Base-by-base conservation (phyloP, 2,329 filamentous ascomycete genomes). In the Talaromyces marneffei region DNA sequence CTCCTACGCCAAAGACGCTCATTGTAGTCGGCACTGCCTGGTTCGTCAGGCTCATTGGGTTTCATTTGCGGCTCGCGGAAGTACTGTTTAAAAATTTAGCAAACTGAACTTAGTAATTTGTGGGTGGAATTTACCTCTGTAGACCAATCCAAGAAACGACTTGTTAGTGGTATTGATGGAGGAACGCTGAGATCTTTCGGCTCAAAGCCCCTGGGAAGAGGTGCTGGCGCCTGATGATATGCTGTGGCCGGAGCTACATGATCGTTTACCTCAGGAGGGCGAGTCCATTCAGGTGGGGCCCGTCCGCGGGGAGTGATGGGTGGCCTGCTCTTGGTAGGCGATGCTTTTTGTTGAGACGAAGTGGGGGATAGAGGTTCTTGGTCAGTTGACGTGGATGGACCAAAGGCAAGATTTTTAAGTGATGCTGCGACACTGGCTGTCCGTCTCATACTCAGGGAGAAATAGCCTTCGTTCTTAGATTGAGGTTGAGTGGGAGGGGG, bases 41-140 rank as follows among this genome's bases (percentile, higher is more conserved):
- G 94, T 71, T 99, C 94, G 68, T 99, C 94, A 25, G 92, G 90
- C 73, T 99, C 94, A 62, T 90, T 92, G 2, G 91, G 88, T 72
- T 94, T 95, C 94, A 99, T 97, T 75, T 99, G 94, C 33, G 94
- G 94, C 74, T 97, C 92, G 31, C 92, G 90, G 82, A 97, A 99
- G 74, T 99, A 97, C 74, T 87, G 64, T 31, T 42, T 61, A 25
- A 68, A 56, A 18, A 27, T 14, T 54, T 18, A 55, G 35, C 29
- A 14, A 39, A 7, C 52, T 7, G 62, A 44, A 40, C 27, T 63
- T 46, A 58, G 59, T 39, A 60, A 55, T 57, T 31, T 3, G 6
- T 16, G 66, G 55, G 60, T 65, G 52, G 65, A 62, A 70, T n/a
- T 71, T 77, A 80, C 79, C 74, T 93, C 93, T 48, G 94, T 92